phyloP scores from a whole-genome alignment of 2,329 filamentous ascomycete genomes.

The Anisogramma anomala region DNA sequence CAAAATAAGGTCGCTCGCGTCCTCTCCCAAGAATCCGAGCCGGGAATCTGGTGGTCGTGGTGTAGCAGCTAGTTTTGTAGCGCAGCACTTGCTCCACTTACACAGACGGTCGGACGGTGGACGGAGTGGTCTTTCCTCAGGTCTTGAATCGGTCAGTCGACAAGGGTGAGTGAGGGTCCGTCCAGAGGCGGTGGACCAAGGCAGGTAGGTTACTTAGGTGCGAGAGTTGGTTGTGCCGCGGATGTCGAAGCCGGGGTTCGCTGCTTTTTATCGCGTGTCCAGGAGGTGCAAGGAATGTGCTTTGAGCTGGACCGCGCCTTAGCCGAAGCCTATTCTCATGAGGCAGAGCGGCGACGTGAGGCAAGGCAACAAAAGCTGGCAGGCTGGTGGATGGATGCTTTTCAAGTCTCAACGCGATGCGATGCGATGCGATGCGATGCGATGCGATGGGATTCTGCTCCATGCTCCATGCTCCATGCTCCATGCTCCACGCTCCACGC shows the following conservation, averaged over 20 bases:
- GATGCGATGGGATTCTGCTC: too few relatives aligned
- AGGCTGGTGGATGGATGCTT: too few relatives aligned
- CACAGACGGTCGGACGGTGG: constrained; percentile 6
- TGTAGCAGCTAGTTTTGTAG: constrained; percentile 9
- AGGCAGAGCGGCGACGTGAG: constrained; percentile 9
- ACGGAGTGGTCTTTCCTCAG: constrained; percentile 9
- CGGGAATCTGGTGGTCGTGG: constrained; percentile 1
- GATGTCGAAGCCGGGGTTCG: constrained; percentile 7
- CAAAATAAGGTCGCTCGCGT: constrained; percentile 7
- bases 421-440: too few relatives aligned
- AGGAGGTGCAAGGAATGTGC: constrained; percentile 8
- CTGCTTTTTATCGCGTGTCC: constrained; percentile 12
- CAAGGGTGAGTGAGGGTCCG: constrained; percentile 1
- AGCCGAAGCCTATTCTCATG: constrained; percentile 11
- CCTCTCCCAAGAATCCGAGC: constrained; percentile 4
- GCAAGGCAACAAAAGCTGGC: constrained; percentile 5
- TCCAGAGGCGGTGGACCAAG: constrained; percentile 6
- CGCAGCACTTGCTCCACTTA: constrained; percentile 6
- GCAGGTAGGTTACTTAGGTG: too few relatives aligned
- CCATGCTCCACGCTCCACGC: too few relatives aligned
- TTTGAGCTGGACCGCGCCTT: constrained; percentile 5
- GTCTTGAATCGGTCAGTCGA: neutral
- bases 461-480: too few relatives aligned
- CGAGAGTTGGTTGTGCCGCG: neutral
- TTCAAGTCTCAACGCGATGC: too few relatives aligned